These are phyloP conservation scores for Vaccinium corymbosum DNA, from an alignment of 148 eudicot species.

Conservation along the genomic window DNA sequence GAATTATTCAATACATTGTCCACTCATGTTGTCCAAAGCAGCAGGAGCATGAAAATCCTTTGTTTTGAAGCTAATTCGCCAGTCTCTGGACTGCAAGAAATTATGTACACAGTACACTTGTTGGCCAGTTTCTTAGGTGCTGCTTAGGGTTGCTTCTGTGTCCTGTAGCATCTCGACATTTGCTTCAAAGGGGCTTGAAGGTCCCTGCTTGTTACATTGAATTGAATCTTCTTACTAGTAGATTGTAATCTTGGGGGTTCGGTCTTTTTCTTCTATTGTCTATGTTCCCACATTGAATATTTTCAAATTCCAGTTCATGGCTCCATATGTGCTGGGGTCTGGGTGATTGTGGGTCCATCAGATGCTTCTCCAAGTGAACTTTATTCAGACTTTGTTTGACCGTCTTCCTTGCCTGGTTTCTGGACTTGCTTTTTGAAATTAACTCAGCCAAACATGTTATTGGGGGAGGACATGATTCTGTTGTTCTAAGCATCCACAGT, in stretches of 20 bases:
- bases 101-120: neutral
- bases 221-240: neutral
- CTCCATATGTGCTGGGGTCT: no score
- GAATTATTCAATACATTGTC: neutral
- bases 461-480: neutral
- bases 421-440: no score
- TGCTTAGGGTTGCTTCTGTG: neutral
- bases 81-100: neutral
- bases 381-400: no score
- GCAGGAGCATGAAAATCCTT: neutral
- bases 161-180: neutral
- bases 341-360: no score
- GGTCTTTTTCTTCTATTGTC: no score
- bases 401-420: no score
- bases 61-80: neutral
- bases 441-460: neutral
- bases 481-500: no score
- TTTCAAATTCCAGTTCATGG: no score
- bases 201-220: neutral
- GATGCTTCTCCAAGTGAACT: no score
- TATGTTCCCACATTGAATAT: no score
- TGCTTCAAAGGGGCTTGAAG: neutral
- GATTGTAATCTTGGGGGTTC: no score
- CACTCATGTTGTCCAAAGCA: neutral
- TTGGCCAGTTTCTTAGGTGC: neutral